Percentiles rank a stretch among this genome's conserved stretches.
Evolutionary conservation across 345 rosid species (phyloP).

Genomic region (Erodium maritimum): DNA sequence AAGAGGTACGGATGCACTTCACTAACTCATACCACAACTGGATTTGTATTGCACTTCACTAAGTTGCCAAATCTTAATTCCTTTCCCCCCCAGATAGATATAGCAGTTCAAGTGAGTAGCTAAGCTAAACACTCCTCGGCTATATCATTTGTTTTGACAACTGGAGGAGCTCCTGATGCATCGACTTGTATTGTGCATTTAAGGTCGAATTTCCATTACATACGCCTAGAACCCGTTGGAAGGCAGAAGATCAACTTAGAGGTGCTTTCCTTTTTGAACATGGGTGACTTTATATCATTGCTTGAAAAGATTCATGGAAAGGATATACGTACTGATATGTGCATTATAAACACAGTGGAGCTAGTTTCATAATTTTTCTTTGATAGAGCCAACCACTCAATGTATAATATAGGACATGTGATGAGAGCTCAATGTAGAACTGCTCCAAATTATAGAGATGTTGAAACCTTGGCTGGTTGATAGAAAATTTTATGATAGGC

Average conservation of each 20-base stretch:
- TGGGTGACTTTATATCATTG: slow-evolving; percentile 18
- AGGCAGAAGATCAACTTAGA: slow-evolving; percentile 19
- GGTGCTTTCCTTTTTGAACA: slow-evolving; percentile 7
- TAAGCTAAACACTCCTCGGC: background rate
- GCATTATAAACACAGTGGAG: slow-evolving; percentile 16
- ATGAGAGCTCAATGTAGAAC: slow-evolving; percentile 8
- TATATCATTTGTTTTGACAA: background rate
- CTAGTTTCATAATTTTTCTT: slow-evolving; percentile 17
- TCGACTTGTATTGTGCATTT: slow-evolving; percentile 10
- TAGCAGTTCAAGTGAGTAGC: background rate
- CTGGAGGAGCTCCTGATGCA: slow-evolving; percentile 21
- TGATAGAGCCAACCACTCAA: slow-evolving; percentile 21
- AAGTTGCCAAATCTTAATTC: no score
- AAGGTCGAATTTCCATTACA: background rate
- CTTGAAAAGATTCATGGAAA: slow-evolving; percentile 14
- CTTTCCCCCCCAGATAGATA: background rate
- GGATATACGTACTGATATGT: slow-evolving; percentile 14
- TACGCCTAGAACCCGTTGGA: slow-evolving; percentile 5
- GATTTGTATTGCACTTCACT: background rate
- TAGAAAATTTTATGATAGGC: no score
- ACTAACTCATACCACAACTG: background rate
- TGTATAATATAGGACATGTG: slow-evolving; percentile 19
- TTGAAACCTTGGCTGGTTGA: no score
- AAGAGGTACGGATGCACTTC: slow-evolving; percentile 19
- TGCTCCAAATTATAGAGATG: slow-evolving; percentile 2